A percentile compares a stretch with the other conserved stretches of the same genome.
phyloP scores from a whole-genome alignment of 2,329 filamentous ascomycete genomes.

The Celoporthe dispersa region DNA sequence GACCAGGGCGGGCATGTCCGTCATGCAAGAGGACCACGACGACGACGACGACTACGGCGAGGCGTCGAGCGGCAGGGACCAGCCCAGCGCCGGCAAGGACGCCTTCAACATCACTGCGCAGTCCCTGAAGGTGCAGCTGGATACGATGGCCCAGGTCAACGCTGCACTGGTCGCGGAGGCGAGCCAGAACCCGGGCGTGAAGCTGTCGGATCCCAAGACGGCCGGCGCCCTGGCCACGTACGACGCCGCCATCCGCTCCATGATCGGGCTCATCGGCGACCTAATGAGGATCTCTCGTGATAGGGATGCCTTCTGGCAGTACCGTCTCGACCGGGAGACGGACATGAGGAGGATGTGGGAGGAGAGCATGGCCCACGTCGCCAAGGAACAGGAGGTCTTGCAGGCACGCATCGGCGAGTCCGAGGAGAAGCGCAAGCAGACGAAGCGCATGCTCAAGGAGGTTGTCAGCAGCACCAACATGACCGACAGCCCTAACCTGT shows the following conservation, averaged over 20 bases:
- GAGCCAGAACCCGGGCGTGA: conserved; percentile 68
- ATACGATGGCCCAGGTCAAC: conserved; percentile 85
- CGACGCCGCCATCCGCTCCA: conserved; percentile 84
- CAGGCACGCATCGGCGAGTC: conserved; percentile 87
- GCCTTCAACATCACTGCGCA: conserved; percentile 97
- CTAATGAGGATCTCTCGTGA: conserved; percentile 91
- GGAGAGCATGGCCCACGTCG: conserved; percentile 98
- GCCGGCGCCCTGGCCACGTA: conserved; percentile 82
- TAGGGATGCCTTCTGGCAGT: conserved; percentile 96
- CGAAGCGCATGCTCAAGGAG: conserved; percentile 87
- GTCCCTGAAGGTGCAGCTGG: conserved; percentile 89
- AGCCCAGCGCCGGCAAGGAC: conserved; percentile 79
- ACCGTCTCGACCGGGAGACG: conserved; percentile 86
- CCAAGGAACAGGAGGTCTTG: conserved; percentile 88
- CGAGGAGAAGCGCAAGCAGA: conserved; percentile 85
- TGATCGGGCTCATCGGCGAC: conserved; percentile 83
- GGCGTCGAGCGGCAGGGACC: conserved; percentile 77
- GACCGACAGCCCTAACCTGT: conserved; percentile 42
- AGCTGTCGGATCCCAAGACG: conserved; percentile 77
- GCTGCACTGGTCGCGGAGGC: conserved; percentile 77
- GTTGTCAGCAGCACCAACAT: conserved; percentile 65
- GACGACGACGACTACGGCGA: conserved; percentile 82
- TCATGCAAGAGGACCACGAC: conserved; percentile 57
- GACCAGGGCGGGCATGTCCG: conserved; percentile 36
- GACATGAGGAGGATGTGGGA: conserved; percentile 97